These are phyloP conservation scores for Aspergillus novoparasiticus DNA, from an alignment of 2,329 filamentous ascomycete species.

Conservation along the genomic window DNA sequence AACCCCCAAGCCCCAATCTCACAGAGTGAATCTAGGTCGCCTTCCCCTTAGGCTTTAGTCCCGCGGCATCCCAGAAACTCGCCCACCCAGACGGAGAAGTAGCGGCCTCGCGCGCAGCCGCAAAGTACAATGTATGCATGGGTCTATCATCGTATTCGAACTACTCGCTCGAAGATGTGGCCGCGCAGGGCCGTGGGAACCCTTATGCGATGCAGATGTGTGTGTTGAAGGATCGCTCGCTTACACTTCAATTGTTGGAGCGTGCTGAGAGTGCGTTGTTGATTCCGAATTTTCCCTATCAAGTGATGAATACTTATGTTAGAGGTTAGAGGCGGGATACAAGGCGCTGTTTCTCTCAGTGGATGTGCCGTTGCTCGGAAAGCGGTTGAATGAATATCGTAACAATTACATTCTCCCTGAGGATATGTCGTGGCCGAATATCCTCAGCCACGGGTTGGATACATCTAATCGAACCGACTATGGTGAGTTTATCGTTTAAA, in stretches of 20 bases:
- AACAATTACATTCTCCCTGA: conserved; percentile 55
- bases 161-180: conserved; percentile 51
- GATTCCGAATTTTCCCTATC: neutral
- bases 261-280: conserved; percentile 46
- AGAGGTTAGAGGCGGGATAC: conserved; percentile 47
- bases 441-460: conserved; percentile 33
- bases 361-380: conserved; percentile 57
- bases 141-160: conserved; percentile 53
- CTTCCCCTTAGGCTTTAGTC: conserved; percentile 58
- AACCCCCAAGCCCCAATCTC: neutral
- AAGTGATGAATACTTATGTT: neutral
- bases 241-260: conserved; percentile 45
- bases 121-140: conserved; percentile 48
- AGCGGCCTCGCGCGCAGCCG: conserved; percentile 52
- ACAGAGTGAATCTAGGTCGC: conserved; percentile 30
- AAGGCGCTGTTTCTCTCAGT: conserved; percentile 59
- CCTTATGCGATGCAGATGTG: conserved; percentile 60
- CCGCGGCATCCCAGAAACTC: conserved; percentile 56
- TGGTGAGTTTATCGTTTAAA: conserved; percentile 20
- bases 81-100: conserved; percentile 57
- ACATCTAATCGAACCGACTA: conserved; percentile 30
- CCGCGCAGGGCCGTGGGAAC: conserved; percentile 42
- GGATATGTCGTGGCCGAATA: conserved; percentile 49
- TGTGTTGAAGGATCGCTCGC: conserved; percentile 52
- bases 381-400: conserved; percentile 56